Base-by-base conservation (phyloP, 192 early-diverging fungal genomes). In the Backusella liffmaniae region DNA sequence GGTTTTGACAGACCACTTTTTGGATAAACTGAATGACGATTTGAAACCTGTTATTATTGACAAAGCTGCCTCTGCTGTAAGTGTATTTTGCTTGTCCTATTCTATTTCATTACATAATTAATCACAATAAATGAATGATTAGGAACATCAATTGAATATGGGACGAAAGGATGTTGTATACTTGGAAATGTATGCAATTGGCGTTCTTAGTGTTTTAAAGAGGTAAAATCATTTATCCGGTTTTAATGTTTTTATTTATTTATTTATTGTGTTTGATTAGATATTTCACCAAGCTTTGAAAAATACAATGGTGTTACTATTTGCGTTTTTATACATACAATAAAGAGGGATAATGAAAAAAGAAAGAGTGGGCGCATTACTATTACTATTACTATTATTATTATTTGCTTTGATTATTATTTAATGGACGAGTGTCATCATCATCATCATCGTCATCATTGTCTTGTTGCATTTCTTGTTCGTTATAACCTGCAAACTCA, bases 141-240 rank as follows among this genome's bases (percentile, higher is more conserved):
- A 83, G 89, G 96, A 99, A 77, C 94, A 97, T 73, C 92, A 94
- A 62, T 80, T 99, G 79, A 88, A 90, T 49, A 80, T 88, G 15
- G 97, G 97, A 2, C 91, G 89, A 72, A 99, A 99, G 85, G 89
- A 90, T 2, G 96, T 99, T 26, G 95, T 98, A 74, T 96, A 99
- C 79, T 84, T 99, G 34, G 97, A 99, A 79, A 95, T 96, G 0
- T 99, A 96, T 84, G 90, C 94, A 32, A 95, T 94, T 44, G 92
- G 91, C 77, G 89, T 97, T 69, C 98, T 99, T 96, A 91, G 91
- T 44, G 77, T 94, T 9, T 98, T 97, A 86, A 95, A 95, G 82
- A 84, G 89, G 84, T 94, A 92, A 65, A 36, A 68, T 1, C 12
- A 23, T 69, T 39, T 39, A 37, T 41, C 35, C 23, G 37, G 8